Evolutionary conservation across 345 rosid species (phyloP).

Genomic region (Bretschneidera sinensis): DNA sequence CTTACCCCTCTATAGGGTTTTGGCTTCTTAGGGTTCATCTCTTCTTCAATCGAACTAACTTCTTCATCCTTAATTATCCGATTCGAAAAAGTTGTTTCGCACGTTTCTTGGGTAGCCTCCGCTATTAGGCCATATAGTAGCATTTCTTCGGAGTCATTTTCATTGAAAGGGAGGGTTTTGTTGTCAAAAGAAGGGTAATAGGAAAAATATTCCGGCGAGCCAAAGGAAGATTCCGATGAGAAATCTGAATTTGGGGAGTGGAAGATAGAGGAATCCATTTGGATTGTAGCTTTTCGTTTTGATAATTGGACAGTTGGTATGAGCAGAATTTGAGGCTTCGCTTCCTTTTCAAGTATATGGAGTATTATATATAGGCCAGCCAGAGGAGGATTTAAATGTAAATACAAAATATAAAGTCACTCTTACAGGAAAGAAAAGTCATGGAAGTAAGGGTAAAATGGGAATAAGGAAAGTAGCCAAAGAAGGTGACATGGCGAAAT

Average conservation of each 20-base stretch:
- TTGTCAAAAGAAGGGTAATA: constrained; percentile 23
- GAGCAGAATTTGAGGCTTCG: constrained; percentile 16
- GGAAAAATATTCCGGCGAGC: constrained; percentile 41
- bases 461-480: too few relatives aligned
- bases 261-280: constrained; percentile 41
- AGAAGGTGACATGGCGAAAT: constrained; percentile 7
- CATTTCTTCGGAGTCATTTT: constrained; percentile 94
- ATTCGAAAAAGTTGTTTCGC: constrained; percentile 11
- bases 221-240: constrained; percentile 54
- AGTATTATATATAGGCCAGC: constrained; percentile 2
- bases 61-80: constrained; percentile 39
- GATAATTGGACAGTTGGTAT: constrained; percentile 15
- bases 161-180: constrained; percentile 71
- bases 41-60: constrained; percentile 33
- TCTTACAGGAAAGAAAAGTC: not conserved
- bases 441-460: not conserved
- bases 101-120: constrained; percentile 32
- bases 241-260: constrained; percentile 43
- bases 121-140: constrained; percentile 59
- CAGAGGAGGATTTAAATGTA: not conserved
- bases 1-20: constrained; percentile 67
- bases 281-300: constrained; percentile 4
- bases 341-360: constrained; percentile 27
- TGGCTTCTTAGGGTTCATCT: constrained; percentile 26
- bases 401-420: not conserved